Evolutionary conservation across 163 green algal species (phyloP).

Genomic region (Chlorella variabilis): DNA sequence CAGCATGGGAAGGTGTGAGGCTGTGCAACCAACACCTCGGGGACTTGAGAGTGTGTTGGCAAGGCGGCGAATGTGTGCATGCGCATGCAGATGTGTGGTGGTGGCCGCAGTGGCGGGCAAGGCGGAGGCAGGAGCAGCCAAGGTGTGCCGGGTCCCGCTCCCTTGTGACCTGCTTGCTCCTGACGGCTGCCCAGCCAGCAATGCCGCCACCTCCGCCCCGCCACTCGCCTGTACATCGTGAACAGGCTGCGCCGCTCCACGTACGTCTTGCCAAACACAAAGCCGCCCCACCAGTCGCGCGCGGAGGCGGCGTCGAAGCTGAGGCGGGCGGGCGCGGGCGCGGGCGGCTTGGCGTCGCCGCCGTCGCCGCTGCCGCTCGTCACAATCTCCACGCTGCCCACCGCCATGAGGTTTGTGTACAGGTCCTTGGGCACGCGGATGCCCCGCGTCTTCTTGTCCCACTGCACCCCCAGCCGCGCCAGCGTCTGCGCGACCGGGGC

Average conservation of each 20-base stretch:
- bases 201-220: too few relatives aligned
- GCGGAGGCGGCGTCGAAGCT: slow-evolving; percentile 38
- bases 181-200: too few relatives aligned
- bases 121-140: too few relatives aligned
- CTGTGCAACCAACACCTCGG: too few relatives aligned
- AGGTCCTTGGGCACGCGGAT: slow-evolving; percentile 44
- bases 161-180: too few relatives aligned
- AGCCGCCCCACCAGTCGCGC: slow-evolving; percentile 40
- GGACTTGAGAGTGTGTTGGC: too few relatives aligned
- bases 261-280: slow-evolving; percentile 60
- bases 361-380: background rate
- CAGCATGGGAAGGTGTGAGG: too few relatives aligned
- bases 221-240: slow-evolving; percentile 42
- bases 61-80: too few relatives aligned
- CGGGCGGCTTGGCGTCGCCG: background rate
- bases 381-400: slow-evolving; percentile 27
- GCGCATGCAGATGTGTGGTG: too few relatives aligned
- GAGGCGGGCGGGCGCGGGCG: background rate
- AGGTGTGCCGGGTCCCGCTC: too few relatives aligned
- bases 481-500: slow-evolving; percentile 28
- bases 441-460: slow-evolving; percentile 11
- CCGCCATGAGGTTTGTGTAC: slow-evolving; percentile 43
- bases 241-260: slow-evolving; percentile 45
- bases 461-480: slow-evolving; percentile 31
- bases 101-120: too few relatives aligned